Evolutionary conservation across 192 early-diverging fungal genomes (phyloP).

Genomic region (Rhizophagus sp.): DNA sequence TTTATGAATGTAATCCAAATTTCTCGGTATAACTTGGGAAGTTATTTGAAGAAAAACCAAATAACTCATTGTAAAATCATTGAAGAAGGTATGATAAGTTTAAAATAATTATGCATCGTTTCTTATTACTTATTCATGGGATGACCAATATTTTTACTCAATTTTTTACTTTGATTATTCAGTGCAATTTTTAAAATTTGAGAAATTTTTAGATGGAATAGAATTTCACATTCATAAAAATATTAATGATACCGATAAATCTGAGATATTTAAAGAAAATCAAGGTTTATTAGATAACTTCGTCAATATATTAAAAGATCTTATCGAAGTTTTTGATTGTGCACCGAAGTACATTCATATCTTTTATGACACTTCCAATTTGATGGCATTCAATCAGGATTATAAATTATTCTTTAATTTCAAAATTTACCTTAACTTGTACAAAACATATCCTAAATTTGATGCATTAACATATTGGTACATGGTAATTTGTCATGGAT

Average conservation of each 20-base stretch:
- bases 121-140: too few relatives aligned
- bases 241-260: conserved; percentile 31
- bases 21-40: too few relatives aligned
- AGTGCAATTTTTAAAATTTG: conserved; percentile 49
- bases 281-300: conserved; percentile 41
- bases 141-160: too few relatives aligned
- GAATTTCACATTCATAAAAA: conserved; percentile 33
- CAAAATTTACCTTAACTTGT: conserved; percentile 71
- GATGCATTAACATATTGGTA: conserved; percentile 77
- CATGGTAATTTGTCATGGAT: conserved; percentile 79
- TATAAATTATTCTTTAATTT: conserved; percentile 82
- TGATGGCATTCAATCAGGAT: conserved; percentile 81
- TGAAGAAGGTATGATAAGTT: too few relatives aligned
- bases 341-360: conserved; percentile 59
- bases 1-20: too few relatives aligned
- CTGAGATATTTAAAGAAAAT: conserved; percentile 40
- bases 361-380: conserved; percentile 73
- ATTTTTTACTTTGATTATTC: conserved; percentile 18
- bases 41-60: too few relatives aligned
- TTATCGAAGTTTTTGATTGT: conserved; percentile 66
- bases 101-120: too few relatives aligned
- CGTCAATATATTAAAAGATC: conserved; percentile 38
- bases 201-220: conserved; percentile 37
- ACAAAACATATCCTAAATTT: conserved; percentile 40
- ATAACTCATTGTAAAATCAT: too few relatives aligned